A percentile compares a stretch with the other conserved stretches of the same genome.
Evolutionary conservation across 345 rosid species (phyloP).

Genomic region (Hypericum perforatum): DNA sequence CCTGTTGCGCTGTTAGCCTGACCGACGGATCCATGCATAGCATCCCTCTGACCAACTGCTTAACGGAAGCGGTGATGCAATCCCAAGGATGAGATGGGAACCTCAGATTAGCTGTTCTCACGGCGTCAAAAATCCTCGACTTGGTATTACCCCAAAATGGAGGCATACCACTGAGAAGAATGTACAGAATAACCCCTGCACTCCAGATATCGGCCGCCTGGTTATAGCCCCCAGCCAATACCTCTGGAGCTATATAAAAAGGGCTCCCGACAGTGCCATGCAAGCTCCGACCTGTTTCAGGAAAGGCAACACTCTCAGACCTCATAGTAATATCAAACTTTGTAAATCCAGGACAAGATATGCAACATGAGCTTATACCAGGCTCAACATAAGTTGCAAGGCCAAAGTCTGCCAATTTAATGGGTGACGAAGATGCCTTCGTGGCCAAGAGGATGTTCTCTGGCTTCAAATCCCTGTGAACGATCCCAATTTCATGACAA

Average conservation of each 20-base stretch:
- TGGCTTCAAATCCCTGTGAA: slow-evolving; percentile 63
- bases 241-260: slow-evolving; percentile 71
- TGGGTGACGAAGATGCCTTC: slow-evolving; percentile 42
- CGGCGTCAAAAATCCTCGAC: slow-evolving; percentile 57
- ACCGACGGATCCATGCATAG: slow-evolving; percentile 39
- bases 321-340: slow-evolving; percentile 1
- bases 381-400: slow-evolving; percentile 55
- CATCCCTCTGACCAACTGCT: slow-evolving; percentile 46
- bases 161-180: slow-evolving; percentile 55
- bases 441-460: slow-evolving; percentile 60
- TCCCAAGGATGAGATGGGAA: slow-evolving; percentile 56
- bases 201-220: slow-evolving; percentile 73
- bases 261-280: slow-evolving; percentile 69
- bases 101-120: slow-evolving; percentile 47
- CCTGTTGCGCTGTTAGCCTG: slow-evolving; percentile 44
- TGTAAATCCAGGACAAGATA: slow-evolving; percentile 2
- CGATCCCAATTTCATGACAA: slow-evolving; percentile 59
- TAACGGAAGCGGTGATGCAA: slow-evolving; percentile 41
- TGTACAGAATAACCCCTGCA: slow-evolving; percentile 62
- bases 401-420: slow-evolving; percentile 65
- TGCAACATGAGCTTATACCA: slow-evolving; percentile 22
- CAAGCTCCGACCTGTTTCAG: slow-evolving; percentile 41
- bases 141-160: slow-evolving; percentile 72
- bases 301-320: slow-evolving; percentile 7
- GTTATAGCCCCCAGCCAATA: slow-evolving; percentile 50